These are phyloP conservation scores for Gigaspora rosea DNA, from an alignment of 192 early-diverging fungal species.

Conservation along the genomic window DNA sequence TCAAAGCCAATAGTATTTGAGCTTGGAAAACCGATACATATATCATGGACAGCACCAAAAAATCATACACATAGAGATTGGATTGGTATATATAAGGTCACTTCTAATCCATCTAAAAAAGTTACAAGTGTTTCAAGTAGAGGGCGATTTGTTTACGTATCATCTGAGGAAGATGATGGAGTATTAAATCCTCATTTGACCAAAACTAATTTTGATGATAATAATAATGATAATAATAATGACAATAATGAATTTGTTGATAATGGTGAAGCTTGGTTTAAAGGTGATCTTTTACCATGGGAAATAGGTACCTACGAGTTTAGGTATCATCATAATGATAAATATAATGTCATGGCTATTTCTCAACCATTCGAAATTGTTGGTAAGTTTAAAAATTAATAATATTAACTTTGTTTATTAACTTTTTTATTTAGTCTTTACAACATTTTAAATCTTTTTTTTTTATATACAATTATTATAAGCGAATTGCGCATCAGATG, in stretches of 20 bases:
- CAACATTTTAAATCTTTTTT: background rate
- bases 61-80: conserved; percentile 80
- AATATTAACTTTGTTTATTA: background rate
- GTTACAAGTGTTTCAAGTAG: conserved; percentile 79
- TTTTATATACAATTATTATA: conserved; percentile 24
- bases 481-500: conserved; percentile 29
- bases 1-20: conserved; percentile 44
- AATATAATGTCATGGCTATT: conserved; percentile 77
- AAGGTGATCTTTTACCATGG: conserved; percentile 76
- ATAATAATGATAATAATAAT: conserved; percentile 28
- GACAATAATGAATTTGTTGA: conserved; percentile 41
- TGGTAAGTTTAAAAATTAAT: conserved; percentile 36
- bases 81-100: conserved; percentile 89
- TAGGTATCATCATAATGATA: conserved; percentile 87
- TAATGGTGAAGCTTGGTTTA: conserved; percentile 51
- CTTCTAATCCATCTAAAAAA: conserved; percentile 69
- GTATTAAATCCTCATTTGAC: conserved; percentile 57
- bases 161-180: conserved; percentile 52
- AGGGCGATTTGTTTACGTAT: conserved; percentile 69
- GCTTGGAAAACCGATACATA: conserved; percentile 76
- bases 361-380: conserved; percentile 81
- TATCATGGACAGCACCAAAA: conserved; percentile 76
- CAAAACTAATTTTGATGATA: conserved; percentile 28
- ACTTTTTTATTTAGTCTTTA: background rate
- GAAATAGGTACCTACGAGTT: conserved; percentile 86